Evolutionary conservation across 2,329 filamentous ascomycete genomes (phyloP), one percentile per base, ranked within the genome.

Genomic region (Fusarium mexicanum): DNA sequence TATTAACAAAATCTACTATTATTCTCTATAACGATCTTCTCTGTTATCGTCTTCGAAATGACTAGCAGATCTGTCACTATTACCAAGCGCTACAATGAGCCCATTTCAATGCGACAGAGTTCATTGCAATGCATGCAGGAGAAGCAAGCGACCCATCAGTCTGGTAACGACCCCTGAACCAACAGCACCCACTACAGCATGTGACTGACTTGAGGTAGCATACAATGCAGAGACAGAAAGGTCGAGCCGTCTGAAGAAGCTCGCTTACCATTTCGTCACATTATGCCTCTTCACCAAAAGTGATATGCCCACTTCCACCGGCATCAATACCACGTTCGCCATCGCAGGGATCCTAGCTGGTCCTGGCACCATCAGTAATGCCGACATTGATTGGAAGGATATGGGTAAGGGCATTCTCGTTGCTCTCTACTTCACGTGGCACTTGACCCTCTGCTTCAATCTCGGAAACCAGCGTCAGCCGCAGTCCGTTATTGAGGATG

Each of bases 381-480:
- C 61, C 35, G 59, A 70, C 31, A 70, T 73, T 33, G 26, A 51
- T 26, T 64, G 54, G 65, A n/a, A 53, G 3, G 55, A 64, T 38
- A 73, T 77, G 60, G 60, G 76, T 8, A 59, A 63, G 29, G 73
- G 77, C 4, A 35, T 78, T 22, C 73, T 75, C 14, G 41, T 71
- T 9, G 69, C 77, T 14, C 48, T 78, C 18, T 63, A 69, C 26
- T 77, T 72, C 63, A 77, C 76, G 18, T 77, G 74, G 74, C 64
- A 69, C 38, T 51, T 74, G 37, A 69, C 82, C 2, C 47, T 76
- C 9, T 71, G 73, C 50, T 84, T 84, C 71, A 78, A 79, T 44
- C 77, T 85, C 17, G 78, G 80, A 40, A 85, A 86, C 71, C 84
- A 85, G 63, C 79, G 83, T 6, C 70, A 74, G 6, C 71, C 78